phyloP scores from a whole-genome alignment of 768 basidiomycete species.

The Russula ochroleuca region DNA sequence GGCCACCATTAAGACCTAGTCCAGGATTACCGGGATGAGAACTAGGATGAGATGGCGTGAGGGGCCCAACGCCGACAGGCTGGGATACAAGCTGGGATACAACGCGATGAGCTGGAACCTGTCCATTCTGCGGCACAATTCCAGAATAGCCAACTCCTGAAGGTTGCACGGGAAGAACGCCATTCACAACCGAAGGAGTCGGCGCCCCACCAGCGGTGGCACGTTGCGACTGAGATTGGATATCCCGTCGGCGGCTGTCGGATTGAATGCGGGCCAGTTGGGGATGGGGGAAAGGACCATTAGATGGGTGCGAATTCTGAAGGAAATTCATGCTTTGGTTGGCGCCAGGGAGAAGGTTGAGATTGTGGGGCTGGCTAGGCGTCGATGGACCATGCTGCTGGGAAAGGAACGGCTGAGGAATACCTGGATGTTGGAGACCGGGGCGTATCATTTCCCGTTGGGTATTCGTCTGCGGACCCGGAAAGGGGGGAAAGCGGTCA shows the following conservation, averaged over 20 bases:
- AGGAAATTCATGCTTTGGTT: slow-evolving; percentile 35
- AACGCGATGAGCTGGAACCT: slow-evolving; percentile 44
- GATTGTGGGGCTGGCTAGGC: slow-evolving; percentile 37
- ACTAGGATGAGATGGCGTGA: slow-evolving; percentile 14
- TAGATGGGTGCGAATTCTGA: slow-evolving; percentile 29
- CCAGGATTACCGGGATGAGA: slow-evolving; percentile 31
- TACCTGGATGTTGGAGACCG: slow-evolving; percentile 39
- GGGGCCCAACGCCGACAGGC: slow-evolving; percentile 31
- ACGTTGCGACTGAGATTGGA: slow-evolving; percentile 16
- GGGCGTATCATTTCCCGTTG: slow-evolving; percentile 50
- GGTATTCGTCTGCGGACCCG: slow-evolving; percentile 45
- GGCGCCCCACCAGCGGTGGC: slow-evolving; percentile 15
- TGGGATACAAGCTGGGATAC: slow-evolving; percentile 60
- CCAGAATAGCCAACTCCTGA: slow-evolving; percentile 19
- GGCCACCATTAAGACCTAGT: slow-evolving; percentile 39
- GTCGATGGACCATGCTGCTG: slow-evolving; percentile 41
- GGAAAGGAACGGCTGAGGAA: slow-evolving; percentile 36
- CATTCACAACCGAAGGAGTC: slow-evolving; percentile 19
- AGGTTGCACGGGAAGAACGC: slow-evolving; percentile 26
- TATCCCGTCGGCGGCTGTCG: slow-evolving; percentile 8
- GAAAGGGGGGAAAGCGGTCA: slow-evolving; percentile 19
- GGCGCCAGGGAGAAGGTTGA: slow-evolving; percentile 37
- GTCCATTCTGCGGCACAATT: slow-evolving; percentile 14
- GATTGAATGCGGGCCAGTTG: slow-evolving; percentile 2
- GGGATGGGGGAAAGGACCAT: slow-evolving; percentile 16